phyloP scores from a whole-genome alignment of 164 flowering plant genomes.

The Magnolia kwangsiensis region DNA sequence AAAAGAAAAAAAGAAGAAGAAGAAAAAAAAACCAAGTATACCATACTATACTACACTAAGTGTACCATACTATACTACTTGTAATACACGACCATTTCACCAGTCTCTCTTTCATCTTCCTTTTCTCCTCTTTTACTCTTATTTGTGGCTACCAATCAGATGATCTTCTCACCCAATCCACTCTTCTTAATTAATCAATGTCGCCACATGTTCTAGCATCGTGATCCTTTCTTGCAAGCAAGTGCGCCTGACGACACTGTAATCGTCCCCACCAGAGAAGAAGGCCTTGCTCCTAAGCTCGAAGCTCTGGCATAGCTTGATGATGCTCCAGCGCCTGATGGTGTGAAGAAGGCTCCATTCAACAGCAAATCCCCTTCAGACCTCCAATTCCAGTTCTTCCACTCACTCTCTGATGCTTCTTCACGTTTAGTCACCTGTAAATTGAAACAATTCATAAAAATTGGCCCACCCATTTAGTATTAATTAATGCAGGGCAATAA shows the following conservation, averaged over 20 bases:
- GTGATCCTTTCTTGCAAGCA: slow-evolving; percentile 52
- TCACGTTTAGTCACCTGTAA: slow-evolving; percentile 34
- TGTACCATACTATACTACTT: not conserved
- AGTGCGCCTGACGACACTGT: slow-evolving; percentile 55
- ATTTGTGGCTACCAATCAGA: not conserved
- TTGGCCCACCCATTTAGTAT: not conserved
- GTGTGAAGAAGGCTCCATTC: slow-evolving; percentile 71
- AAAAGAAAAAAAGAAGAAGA: not conserved
- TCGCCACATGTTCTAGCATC: slow-evolving; percentile 26
- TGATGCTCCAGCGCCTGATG: slow-evolving; percentile 60
- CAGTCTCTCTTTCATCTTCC: not conserved
- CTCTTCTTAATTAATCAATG: not conserved
- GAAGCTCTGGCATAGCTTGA: slow-evolving; percentile 68
- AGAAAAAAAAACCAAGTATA: not conserved
- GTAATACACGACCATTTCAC: not conserved
- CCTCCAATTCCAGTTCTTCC: slow-evolving; percentile 82
- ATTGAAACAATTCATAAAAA: not conserved
- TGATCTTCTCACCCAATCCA: not conserved
- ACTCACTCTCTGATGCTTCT: slow-evolving; percentile 44
- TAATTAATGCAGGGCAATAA: too few relatives aligned
- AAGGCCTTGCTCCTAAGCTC: slow-evolving; percentile 60
- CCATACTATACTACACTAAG: not conserved
- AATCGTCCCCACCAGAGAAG: slow-evolving; percentile 45
- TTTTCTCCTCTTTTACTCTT: not conserved
- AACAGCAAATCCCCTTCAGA: slow-evolving; percentile 67